Conservation (phyloP, 192 early-diverging fungal genomes). For the Entomortierella beljakovae region DNA sequence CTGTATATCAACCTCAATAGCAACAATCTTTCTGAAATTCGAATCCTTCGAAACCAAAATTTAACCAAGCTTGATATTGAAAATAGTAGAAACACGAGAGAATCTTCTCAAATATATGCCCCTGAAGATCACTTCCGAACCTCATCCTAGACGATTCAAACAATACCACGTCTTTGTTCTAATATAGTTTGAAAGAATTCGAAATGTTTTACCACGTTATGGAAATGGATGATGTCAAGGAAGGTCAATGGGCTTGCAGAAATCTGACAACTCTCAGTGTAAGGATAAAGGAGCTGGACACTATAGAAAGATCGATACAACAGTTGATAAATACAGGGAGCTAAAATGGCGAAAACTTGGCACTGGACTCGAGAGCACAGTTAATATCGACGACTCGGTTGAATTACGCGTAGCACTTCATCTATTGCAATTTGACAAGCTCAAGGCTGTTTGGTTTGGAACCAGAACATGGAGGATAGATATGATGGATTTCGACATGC, state of each 20-base stretch:
- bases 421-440: too few relatives aligned
- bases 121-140: background rate
- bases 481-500: too few relatives aligned
- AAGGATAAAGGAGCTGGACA: conserved; percentile 8
- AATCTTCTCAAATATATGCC: too few relatives aligned
- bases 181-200: background rate
- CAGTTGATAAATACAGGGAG: too few relatives aligned
- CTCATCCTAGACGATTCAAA: conserved; percentile 5
- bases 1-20: background rate
- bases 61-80: background rate
- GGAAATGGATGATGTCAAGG: conserved; percentile 6
- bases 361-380: too few relatives aligned
- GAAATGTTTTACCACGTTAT: conserved; percentile 6
- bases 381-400: too few relatives aligned
- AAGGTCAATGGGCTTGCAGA: background rate
- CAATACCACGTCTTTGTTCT: background rate
- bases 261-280: background rate
- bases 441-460: too few relatives aligned
- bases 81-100: too few relatives aligned
- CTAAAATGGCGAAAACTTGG: too few relatives aligned
- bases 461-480: too few relatives aligned
- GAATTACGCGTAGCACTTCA: too few relatives aligned
- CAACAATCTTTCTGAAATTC: background rate
- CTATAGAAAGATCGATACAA: too few relatives aligned
- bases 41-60: background rate